These are phyloP conservation scores for Podila epigama DNA, from an alignment of 192 early-diverging fungal genomes.

Conservation along the genomic window DNA sequence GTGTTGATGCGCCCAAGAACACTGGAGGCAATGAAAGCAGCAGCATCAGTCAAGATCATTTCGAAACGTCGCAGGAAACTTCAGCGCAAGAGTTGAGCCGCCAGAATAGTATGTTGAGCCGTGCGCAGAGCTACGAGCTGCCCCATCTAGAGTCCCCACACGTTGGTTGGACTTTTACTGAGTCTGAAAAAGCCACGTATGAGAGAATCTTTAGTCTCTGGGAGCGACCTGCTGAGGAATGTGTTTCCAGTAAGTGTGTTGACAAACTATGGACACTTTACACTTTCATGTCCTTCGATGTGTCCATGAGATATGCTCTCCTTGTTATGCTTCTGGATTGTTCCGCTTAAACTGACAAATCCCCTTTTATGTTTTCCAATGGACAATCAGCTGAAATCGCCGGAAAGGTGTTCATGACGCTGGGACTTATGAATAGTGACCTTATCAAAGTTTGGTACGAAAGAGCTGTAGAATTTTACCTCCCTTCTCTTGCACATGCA, in stretches of 20 bases:
- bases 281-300: too few species aligned
- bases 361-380: background rate
- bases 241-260: slow-evolving; percentile 25
- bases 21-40: background rate
- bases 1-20: background rate
- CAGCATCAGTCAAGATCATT: background rate
- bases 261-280: too few species aligned
- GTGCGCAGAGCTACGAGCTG: slow-evolving; percentile 1
- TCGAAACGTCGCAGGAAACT: background rate
- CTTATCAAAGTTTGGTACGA: slow-evolving; percentile 22
- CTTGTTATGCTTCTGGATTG: too few species aligned
- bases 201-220: slow-evolving; percentile 40
- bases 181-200: slow-evolving; percentile 27
- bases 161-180: slow-evolving; percentile 45
- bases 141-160: slow-evolving; percentile 26
- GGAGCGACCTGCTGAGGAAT: slow-evolving; percentile 44
- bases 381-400: slow-evolving; percentile 35
- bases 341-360: background rate
- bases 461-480: background rate
- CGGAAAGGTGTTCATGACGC: slow-evolving; percentile 43
- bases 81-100: background rate
- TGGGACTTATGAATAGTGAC: slow-evolving; percentile 16
- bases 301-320: too few species aligned
- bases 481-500: background rate
- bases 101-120: background rate